Percentiles rank a stretch among this genome's conserved stretches.
phyloP scores from a whole-genome alignment of 208 protist species.

The Acanthamoeba lenticulata region DNA sequence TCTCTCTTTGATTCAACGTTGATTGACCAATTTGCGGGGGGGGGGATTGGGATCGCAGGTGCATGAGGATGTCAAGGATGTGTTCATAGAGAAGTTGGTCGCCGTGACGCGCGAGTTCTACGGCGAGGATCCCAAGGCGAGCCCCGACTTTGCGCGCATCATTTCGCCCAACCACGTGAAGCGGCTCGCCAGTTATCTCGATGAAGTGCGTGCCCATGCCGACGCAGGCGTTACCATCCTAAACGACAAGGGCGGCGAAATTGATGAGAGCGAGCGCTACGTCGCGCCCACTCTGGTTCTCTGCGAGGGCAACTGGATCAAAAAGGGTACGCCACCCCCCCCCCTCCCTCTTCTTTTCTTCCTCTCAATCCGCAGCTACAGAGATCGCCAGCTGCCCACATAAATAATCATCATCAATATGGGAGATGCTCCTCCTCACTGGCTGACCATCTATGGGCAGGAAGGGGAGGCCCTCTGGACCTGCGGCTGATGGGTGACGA shows the following conservation, averaged over 20 bases:
- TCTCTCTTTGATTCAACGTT: background rate
- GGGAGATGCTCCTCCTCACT: background rate
- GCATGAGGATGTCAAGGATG: slow-evolving; percentile 71
- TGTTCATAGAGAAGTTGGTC: slow-evolving; percentile 80
- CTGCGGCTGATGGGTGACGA: slow-evolving; percentile 82
- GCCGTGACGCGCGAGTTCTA: slow-evolving; percentile 72
- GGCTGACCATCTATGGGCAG: background rate
- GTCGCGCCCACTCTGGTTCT: slow-evolving; percentile 90
- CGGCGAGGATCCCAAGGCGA: slow-evolving; percentile 68
- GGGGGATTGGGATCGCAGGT: too few relatives aligned
- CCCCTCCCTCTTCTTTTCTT: background rate
- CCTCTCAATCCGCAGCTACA: background rate
- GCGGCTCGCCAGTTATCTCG: slow-evolving; percentile 75
- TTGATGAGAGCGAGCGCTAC: slow-evolving; percentile 81
- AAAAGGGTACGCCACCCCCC: background rate
- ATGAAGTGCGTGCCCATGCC: background rate
- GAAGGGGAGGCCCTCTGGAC: slow-evolving; percentile 63
- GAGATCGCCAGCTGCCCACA: too few relatives aligned
- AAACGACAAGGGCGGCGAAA: slow-evolving; percentile 83
- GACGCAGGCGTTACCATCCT: background rate
- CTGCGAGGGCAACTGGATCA: background rate
- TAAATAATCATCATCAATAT: too few relatives aligned
- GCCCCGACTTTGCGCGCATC: slow-evolving; percentile 80
- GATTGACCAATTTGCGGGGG: too few relatives aligned
- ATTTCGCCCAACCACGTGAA: slow-evolving; percentile 82